These are phyloP conservation scores for Pythium sp. DNA, from an alignment of 352 stramenopile genomes.

Conservation along the genomic window DNA sequence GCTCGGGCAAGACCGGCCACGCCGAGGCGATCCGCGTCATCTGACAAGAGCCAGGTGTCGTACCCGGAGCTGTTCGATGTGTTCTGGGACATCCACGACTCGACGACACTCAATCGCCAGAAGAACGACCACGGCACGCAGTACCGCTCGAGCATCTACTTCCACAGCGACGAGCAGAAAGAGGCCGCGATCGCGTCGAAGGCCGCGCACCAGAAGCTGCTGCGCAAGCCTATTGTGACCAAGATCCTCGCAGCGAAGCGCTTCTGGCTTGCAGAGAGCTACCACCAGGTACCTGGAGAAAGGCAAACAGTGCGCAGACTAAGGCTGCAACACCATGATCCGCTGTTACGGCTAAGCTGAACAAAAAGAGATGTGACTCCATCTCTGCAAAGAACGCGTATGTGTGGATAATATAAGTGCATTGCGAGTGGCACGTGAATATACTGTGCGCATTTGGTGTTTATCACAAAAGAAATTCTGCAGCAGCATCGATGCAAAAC, in stretches of 20 bases:
- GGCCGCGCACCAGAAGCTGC: slow-evolving; percentile 61
- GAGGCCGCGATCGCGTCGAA: slow-evolving; percentile 63
- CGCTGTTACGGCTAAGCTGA: slow-evolving; percentile 91
- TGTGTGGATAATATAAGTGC: too few relatives aligned
- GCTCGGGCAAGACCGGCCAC: slow-evolving; percentile 91
- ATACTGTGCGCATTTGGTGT: too few relatives aligned
- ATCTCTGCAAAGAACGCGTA: too few relatives aligned
- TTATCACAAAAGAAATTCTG: too few relatives aligned
- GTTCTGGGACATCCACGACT: slow-evolving; percentile 92
- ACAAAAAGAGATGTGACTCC: too few relatives aligned
- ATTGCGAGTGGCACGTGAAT: too few relatives aligned
- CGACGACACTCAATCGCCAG: slow-evolving; percentile 88
- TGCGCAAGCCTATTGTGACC: slow-evolving; percentile 86
- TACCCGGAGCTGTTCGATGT: slow-evolving; percentile 75
- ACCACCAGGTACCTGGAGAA: slow-evolving; percentile 98
- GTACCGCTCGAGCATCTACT: slow-evolving; percentile 96
- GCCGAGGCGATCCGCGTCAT: slow-evolving; percentile 92
- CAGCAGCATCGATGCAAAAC: too few relatives aligned
- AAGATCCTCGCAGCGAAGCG: slow-evolving; percentile 80
- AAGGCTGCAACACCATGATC: slow-evolving; percentile 89
- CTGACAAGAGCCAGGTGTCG: slow-evolving; percentile 81
- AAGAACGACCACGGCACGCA: slow-evolving; percentile 92
- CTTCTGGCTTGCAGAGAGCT: slow-evolving; percentile 94
- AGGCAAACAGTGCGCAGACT: slow-evolving; percentile 91
- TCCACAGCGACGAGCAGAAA: slow-evolving; percentile 89